A percentile compares a stretch with the other conserved stretches of the same genome.
Conservation (phyloP, 2,329 filamentous ascomycete genomes). For the Phaeosphaeriaceae sp. region DNA sequence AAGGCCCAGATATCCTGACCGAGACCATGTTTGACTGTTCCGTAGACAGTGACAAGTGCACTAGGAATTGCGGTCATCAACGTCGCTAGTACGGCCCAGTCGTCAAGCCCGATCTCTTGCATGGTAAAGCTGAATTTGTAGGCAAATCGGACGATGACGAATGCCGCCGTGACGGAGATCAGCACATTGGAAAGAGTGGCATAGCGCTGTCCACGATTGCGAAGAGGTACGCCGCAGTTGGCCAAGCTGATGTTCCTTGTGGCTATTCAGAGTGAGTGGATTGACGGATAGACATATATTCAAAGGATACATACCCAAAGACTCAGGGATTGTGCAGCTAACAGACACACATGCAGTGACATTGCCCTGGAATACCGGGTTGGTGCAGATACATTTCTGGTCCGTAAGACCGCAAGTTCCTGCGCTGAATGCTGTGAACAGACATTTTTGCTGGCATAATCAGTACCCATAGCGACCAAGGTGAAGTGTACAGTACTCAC, state of each 20-base stretch:
- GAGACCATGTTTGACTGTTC: conserved; percentile 49
- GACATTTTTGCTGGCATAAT: conserved; percentile 16
- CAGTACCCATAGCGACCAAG: background rate
- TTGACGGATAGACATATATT: background rate
- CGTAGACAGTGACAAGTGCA: conserved; percentile 34
- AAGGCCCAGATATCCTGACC: conserved; percentile 63
- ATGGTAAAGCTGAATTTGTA: conserved; percentile 47
- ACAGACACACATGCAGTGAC: conserved; percentile 27
- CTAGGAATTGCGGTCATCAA: conserved; percentile 30
- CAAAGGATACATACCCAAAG: conserved; percentile 17
- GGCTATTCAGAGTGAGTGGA: conserved; percentile 22
- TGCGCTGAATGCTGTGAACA: conserved; percentile 15
- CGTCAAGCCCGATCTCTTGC: conserved; percentile 49
- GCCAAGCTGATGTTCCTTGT: conserved; percentile 52
- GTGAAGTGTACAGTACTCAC: background rate
- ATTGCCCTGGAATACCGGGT: conserved; percentile 23
- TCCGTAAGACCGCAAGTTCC: conserved; percentile 26
- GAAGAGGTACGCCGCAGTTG: conserved; percentile 48
- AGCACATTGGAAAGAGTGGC: conserved; percentile 44
- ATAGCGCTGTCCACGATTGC: conserved; percentile 46
- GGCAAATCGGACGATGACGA: conserved; percentile 45
- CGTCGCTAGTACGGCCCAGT: conserved; percentile 41
- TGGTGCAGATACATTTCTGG: conserved; percentile 31
- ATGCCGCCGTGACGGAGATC: conserved; percentile 41
- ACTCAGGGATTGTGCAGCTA: conserved; percentile 30